Conservation (phyloP, 164 flowering plant species). For the Magnolia changhungtana region DNA sequence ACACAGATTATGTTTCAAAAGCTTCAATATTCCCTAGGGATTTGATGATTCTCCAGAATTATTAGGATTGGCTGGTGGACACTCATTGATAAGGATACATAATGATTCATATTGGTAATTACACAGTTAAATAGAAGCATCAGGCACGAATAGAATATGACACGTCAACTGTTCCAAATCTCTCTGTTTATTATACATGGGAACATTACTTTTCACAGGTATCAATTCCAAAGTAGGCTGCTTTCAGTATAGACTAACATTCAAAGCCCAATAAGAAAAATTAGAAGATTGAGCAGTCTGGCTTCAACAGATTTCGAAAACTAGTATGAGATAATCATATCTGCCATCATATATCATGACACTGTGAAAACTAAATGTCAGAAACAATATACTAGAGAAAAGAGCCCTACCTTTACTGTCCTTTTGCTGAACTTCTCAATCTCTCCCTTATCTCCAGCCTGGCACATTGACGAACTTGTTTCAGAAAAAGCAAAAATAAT, state of each 20-base stretch:
- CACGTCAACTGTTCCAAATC: no score
- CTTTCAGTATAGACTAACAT: background rate
- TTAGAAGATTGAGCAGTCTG: background rate
- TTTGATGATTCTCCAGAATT: no score
- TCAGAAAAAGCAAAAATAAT: background rate
- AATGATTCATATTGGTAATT: no score
- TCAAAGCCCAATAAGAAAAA: background rate
- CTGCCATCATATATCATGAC: background rate
- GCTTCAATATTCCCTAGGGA: no score
- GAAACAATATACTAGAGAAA: background rate
- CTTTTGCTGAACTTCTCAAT: conserved; percentile 94
- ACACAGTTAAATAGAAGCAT: no score
- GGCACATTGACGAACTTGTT: conserved; percentile 17
- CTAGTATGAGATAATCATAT: background rate
- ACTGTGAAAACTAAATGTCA: no score
- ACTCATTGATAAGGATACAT: no score
- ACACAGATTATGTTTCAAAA: no score
- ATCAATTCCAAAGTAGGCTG: background rate
- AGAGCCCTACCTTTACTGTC: conserved; percentile 75
- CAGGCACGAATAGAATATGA: no score
- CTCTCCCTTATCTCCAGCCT: conserved; percentile 84
- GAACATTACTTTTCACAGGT: background rate
- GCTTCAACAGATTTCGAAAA: background rate
- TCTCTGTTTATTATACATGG: no score
- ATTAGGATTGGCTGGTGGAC: no score